These are phyloP conservation scores for Plasmodium gaboni DNA, from an alignment of 169 alveolate genomes.

Conservation along the genomic window DNA sequence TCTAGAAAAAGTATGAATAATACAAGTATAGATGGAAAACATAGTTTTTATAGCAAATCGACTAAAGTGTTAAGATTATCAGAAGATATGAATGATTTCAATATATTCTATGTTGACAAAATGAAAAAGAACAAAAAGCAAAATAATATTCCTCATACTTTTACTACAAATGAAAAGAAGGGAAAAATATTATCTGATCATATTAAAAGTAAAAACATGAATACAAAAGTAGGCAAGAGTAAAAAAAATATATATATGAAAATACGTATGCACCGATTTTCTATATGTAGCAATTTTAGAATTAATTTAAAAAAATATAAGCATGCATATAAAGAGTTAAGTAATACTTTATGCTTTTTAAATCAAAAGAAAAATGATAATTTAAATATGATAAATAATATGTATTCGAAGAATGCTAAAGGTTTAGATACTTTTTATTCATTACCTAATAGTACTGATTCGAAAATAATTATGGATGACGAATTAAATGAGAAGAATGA, in stretches of 20 bases:
- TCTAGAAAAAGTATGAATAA: conserved; percentile 47
- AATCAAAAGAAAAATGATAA: conserved; percentile 29
- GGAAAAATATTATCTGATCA: neutral
- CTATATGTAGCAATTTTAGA: conserved; percentile 48
- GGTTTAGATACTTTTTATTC: conserved; percentile 73
- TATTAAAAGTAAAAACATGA: too few relatives aligned
- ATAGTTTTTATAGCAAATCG: conserved; percentile 59
- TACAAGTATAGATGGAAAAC: conserved; percentile 42
- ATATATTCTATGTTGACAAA: neutral
- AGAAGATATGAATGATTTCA: conserved; percentile 14
- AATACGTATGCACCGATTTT: conserved; percentile 74
- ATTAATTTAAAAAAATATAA: conserved; percentile 53
- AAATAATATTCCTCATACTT: neutral
- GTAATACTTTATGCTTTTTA: conserved; percentile 2
- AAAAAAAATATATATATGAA: conserved; percentile 28
- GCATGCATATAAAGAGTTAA: conserved; percentile 57
- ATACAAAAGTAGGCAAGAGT: too few relatives aligned
- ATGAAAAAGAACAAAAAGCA: neutral
- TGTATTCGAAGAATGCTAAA: conserved; percentile 13
- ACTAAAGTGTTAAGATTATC: conserved; percentile 28
- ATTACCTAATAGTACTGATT: conserved; percentile 65
- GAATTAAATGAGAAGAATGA: conserved; percentile 16
- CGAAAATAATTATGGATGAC: conserved; percentile 3
- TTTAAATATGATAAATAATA: conserved; percentile 1
- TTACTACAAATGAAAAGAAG: neutral